phyloP scores from a whole-genome alignment of 202 grass and related monocot species.

The Elaeis oleifera region DNA sequence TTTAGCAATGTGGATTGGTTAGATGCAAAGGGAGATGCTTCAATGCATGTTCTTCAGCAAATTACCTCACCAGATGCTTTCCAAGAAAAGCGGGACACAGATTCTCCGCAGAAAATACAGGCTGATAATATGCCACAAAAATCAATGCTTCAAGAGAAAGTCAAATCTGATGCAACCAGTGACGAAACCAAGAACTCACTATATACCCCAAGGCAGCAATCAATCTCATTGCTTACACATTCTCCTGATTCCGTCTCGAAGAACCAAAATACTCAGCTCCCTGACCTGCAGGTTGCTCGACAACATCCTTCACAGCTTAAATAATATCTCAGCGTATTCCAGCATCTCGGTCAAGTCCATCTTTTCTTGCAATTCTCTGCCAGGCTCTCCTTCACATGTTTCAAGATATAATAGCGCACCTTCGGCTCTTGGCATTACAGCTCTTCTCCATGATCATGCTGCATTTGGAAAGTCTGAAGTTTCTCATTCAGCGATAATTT shows the following conservation, averaged over 20 bases:
- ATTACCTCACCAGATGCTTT: constrained; percentile 57
- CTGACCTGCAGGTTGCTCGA: constrained; percentile 24
- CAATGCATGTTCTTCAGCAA: constrained; percentile 60
- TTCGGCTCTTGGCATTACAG: constrained; percentile 67
- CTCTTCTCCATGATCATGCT: constrained; percentile 63
- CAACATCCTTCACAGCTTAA: constrained; percentile 33
- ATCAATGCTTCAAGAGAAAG: constrained; percentile 13
- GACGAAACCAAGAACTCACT: constrained; percentile 11
- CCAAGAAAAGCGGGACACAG: constrained; percentile 39
- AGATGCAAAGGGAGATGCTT: constrained; percentile 53
- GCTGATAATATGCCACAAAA: no score
- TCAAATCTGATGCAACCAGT: constrained; percentile 20
- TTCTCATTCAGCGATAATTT: constrained; percentile 24
- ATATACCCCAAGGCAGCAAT: constrained; percentile 10
- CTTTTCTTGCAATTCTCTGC: constrained; percentile 28
- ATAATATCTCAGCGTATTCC: constrained; percentile 56
- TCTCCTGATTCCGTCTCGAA: constrained; percentile 13
- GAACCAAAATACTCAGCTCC: constrained; percentile 28
- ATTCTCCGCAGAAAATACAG: constrained; percentile 46
- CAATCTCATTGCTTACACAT: constrained; percentile 11
- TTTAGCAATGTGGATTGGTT: constrained; percentile 91
- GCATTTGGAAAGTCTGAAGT: constrained; percentile 24
- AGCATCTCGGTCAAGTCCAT: constrained; percentile 45
- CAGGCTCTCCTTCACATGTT: constrained; percentile 37
- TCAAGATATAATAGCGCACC: constrained; percentile 49